A percentile compares a stretch with the other conserved stretches of the same genome.
Evolutionary conservation across 192 early-diverging fungal genomes (phyloP).

Genomic region (Diversispora eburnea): DNA sequence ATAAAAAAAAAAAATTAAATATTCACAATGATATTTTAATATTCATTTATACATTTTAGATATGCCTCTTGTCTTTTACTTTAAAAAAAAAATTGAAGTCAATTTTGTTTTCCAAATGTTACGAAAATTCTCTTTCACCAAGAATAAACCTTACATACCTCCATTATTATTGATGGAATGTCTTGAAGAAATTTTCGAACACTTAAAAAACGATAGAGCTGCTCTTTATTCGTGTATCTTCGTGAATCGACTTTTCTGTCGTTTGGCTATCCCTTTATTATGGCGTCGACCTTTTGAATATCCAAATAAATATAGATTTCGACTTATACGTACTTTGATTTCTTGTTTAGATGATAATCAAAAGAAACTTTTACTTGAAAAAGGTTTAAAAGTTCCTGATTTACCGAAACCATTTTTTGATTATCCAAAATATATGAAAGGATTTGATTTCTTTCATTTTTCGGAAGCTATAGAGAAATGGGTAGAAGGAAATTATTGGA

Average conservation of each 20-base stretch:
- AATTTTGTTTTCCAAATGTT: not conserved
- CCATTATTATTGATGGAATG: not conserved
- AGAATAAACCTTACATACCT: not conserved
- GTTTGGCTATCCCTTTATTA: not conserved
- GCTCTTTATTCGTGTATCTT: conserved; percentile 5
- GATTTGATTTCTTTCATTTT: conserved; percentile 2
- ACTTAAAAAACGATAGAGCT: not conserved
- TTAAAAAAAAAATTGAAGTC: no score
- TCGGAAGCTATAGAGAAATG: not conserved
- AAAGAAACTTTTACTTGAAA: not conserved
- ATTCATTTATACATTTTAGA: no score
- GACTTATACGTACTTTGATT: not conserved
- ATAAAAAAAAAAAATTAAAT: no score
- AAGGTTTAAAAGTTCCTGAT: not conserved
- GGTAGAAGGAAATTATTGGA: not conserved
- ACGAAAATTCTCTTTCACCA: not conserved
- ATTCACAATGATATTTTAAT: no score
- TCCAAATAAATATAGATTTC: not conserved
- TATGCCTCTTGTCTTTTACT: no score
- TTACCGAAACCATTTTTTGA: conserved; percentile 5
- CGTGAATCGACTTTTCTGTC: conserved; percentile 6
- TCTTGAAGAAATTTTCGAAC: not conserved
- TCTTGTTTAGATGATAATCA: not conserved
- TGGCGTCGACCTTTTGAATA: conserved; percentile 6
- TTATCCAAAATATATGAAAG: conserved; percentile 12